Evolutionary conservation across 2,329 filamentous ascomycete species (phyloP).

Genomic region (Thelonectria rubi): DNA sequence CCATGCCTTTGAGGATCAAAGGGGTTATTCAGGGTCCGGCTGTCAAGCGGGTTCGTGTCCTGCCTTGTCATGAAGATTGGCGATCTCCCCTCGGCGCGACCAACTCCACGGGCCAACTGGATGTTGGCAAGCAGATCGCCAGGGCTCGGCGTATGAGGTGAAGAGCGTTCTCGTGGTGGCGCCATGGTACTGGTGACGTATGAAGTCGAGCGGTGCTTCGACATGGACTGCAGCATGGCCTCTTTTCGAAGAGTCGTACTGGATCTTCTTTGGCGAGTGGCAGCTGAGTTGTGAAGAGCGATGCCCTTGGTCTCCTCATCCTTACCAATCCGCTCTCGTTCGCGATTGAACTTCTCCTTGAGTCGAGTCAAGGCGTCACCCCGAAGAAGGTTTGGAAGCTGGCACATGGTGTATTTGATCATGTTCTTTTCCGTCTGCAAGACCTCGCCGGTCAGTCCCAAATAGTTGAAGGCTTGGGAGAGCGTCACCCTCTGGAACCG

Average conservation of each 20-base stretch:
- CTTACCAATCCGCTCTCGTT: slow-evolving; percentile 81
- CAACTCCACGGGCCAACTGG: slow-evolving; percentile 71
- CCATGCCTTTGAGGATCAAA: slow-evolving; percentile 62
- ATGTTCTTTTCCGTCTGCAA: slow-evolving; percentile 92
- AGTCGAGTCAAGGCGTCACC: slow-evolving; percentile 83
- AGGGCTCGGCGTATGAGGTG: slow-evolving; percentile 65
- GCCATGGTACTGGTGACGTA: slow-evolving; percentile 52
- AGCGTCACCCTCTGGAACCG: slow-evolving; percentile 94
- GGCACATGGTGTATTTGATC: slow-evolving; percentile 90
- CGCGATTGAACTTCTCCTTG: slow-evolving; percentile 90
- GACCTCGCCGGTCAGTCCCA: slow-evolving; percentile 91
- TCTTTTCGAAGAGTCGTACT: slow-evolving; percentile 82
- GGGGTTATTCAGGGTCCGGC: slow-evolving; percentile 64
- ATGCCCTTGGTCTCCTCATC: slow-evolving; percentile 90
- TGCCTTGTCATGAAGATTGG: slow-evolving; percentile 45
- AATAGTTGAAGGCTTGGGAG: slow-evolving; percentile 91
- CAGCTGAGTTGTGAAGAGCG: slow-evolving; percentile 84
- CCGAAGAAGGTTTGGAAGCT: slow-evolving; percentile 88
- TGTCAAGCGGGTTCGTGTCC: slow-evolving; percentile 57
- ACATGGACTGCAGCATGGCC: slow-evolving; percentile 75
- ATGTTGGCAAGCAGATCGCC: slow-evolving; percentile 85
- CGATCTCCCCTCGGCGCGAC: slow-evolving; percentile 49
- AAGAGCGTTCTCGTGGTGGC: slow-evolving; percentile 52
- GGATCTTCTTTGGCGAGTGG: slow-evolving; percentile 73
- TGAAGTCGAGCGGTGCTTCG: slow-evolving; percentile 56